These are phyloP conservation scores for Ochetophila trinervis DNA, from an alignment of 306 rosid genomes.

Conservation along the genomic window DNA sequence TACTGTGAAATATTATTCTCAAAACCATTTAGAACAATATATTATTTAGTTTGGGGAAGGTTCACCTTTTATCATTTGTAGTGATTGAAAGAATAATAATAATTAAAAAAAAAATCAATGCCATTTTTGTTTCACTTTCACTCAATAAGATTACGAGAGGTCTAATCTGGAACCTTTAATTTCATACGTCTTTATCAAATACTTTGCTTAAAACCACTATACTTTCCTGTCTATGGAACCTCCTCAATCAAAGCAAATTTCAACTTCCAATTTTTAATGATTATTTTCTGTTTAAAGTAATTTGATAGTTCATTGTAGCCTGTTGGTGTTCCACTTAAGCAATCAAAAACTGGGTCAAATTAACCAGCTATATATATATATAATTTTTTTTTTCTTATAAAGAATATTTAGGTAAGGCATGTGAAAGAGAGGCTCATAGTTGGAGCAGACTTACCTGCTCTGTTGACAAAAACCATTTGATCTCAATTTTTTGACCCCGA, in stretches of 20 bases:
- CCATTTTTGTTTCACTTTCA: background rate
- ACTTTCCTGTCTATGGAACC: background rate
- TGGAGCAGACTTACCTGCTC: conserved; percentile 44
- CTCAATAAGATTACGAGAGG: background rate
- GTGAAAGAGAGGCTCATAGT: conserved; percentile 11
- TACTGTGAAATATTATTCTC: background rate
- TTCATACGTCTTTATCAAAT: background rate
- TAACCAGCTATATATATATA: background rate
- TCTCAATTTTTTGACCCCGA: conserved; percentile 10
- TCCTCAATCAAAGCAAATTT: background rate
- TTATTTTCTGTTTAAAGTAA: background rate
- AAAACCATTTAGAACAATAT: background rate
- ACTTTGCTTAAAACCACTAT: background rate
- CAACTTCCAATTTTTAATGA: background rate
- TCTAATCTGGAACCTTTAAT: too few species aligned
- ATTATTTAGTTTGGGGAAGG: background rate
- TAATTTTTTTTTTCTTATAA: background rate
- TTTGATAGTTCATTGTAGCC: background rate
- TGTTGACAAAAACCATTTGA: conserved; percentile 29
- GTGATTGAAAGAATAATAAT: too few species aligned
- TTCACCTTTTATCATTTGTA: too few species aligned
- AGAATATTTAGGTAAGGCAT: background rate
- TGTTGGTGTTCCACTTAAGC: background rate
- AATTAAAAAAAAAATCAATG: too few species aligned
- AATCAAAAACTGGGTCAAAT: background rate